Percentiles rank a stretch among this genome's conserved stretches.
Evolutionary conservation across 1,139 yeast species (phyloP).

Genomic region (Hemisphaericaspora lyxosophila): DNA sequence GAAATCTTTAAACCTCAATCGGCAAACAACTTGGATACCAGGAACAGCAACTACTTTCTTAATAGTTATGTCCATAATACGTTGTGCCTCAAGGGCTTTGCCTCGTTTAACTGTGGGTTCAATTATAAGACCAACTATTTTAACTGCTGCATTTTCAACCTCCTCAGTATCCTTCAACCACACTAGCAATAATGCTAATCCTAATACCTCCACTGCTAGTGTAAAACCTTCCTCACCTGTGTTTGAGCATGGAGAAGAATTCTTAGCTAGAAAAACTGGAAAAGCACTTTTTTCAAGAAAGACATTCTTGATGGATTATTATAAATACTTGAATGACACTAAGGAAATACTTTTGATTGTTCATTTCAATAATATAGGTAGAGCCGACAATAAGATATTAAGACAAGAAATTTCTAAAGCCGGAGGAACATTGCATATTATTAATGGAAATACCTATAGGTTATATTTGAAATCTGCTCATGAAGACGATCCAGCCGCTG

Average conservation of each 20-base stretch:
- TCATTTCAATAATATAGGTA: slow-evolving; percentile 80
- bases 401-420: slow-evolving; percentile 60
- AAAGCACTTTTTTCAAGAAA: slow-evolving; percentile 66
- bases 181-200: background rate
- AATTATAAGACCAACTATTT: background rate
- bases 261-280: slow-evolving; percentile 38
- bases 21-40: too few relatives aligned
- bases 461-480: slow-evolving; percentile 73
- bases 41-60: too few relatives aligned
- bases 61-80: background rate
- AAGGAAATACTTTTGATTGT: slow-evolving; percentile 71
- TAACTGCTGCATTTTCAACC: slow-evolving; percentile 1
- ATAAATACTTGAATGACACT: slow-evolving; percentile 65
- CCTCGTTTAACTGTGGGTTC: slow-evolving; percentile 1
- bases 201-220: background rate
- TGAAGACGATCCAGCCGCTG: slow-evolving; percentile 74
- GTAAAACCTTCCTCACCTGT: background rate
- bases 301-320: slow-evolving; percentile 78
- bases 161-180: background rate
- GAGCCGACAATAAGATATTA: slow-evolving; percentile 62
- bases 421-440: slow-evolving; percentile 67
- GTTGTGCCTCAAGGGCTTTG: slow-evolving; percentile 1
- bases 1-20: too few relatives aligned
- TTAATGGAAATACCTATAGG: slow-evolving; percentile 67
- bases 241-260: slow-evolving; percentile 8